These are phyloP conservation scores for Globisporangium splendens DNA, from an alignment of 352 stramenopile species.

Conservation along the genomic window DNA sequence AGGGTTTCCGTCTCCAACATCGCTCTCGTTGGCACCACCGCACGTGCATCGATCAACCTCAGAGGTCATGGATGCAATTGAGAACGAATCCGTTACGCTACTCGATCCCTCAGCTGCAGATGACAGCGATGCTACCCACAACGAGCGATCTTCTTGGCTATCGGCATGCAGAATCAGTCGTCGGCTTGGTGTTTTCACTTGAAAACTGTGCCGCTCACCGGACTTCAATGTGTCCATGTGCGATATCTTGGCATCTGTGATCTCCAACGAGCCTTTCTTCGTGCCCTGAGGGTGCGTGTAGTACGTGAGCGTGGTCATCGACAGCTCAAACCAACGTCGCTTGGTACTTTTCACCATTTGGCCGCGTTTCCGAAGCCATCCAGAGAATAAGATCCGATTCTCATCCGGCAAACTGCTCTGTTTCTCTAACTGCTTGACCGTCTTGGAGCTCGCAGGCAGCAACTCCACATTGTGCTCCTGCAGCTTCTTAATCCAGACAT, in stretches of 20 bases:
- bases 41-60: constrained; percentile 66
- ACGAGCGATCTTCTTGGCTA: constrained; percentile 76
- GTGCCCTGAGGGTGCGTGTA: constrained; percentile 72
- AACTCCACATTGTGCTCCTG: constrained; percentile 68
- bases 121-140: constrained; percentile 73
- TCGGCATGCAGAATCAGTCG: constrained; percentile 79
- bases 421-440: constrained; percentile 52
- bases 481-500: constrained; percentile 82
- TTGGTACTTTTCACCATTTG: constrained; percentile 86
- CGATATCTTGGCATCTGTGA: constrained; percentile 51
- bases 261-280: constrained; percentile 69
- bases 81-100: constrained; percentile 15
- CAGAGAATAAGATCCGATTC: constrained; percentile 60
- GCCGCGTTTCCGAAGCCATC: constrained; percentile 81
- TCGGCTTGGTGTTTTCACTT: constrained; percentile 53
- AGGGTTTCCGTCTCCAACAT: constrained; percentile 13
- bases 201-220: constrained; percentile 77
- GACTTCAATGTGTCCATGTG: constrained; percentile 78
- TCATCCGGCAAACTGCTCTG: constrained; percentile 48
- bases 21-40: constrained; percentile 22
- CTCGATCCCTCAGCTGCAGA: constrained; percentile 46
- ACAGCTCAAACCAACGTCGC: constrained; percentile 83
- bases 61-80: constrained; percentile 11
- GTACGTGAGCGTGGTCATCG: constrained; percentile 64
- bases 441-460: constrained; percentile 49